Percentiles rank a stretch among this genome's conserved stretches.
These are phyloP conservation scores for Agrocybe pediades DNA, from an alignment of 768 basidiomycete species.

Conservation along the genomic window DNA sequence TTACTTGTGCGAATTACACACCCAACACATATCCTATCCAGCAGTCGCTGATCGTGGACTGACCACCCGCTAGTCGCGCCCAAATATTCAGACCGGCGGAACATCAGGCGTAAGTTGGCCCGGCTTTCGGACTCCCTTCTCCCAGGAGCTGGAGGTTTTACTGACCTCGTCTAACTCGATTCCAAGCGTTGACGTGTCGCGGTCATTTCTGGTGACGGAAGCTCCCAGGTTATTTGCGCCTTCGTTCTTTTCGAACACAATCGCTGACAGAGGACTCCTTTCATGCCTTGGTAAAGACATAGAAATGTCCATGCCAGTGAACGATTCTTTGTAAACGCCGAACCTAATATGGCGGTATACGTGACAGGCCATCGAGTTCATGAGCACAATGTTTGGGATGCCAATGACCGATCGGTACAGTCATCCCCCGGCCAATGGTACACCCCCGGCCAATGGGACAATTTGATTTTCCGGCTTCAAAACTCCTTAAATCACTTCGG, in stretches of 20 bases:
- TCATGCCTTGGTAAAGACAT: background rate
- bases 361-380: slow-evolving; percentile 15
- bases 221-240: too few species aligned
- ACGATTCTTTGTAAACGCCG: background rate
- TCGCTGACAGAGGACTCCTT: background rate
- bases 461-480: too few species aligned
- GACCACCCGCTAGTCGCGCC: too few species aligned
- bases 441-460: too few species aligned
- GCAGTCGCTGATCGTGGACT: too few species aligned
- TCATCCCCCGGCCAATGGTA: too few species aligned
- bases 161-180: background rate
- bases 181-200: background rate
- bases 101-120: too few species aligned
- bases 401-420: slow-evolving; percentile 19
- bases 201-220: too few species aligned
- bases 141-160: background rate
- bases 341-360: slow-evolving; percentile 12
- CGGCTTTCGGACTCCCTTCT: background rate
- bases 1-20: too few species aligned
- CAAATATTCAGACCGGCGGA: too few species aligned
- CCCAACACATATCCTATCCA: too few species aligned
- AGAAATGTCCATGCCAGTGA: background rate
- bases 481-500: too few species aligned
- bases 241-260: background rate
- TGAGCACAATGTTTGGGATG: slow-evolving; percentile 7